Evolutionary conservation across 1,284 basidiomycete genomes (phyloP).

Genomic region (Leccinum pachyderme): DNA sequence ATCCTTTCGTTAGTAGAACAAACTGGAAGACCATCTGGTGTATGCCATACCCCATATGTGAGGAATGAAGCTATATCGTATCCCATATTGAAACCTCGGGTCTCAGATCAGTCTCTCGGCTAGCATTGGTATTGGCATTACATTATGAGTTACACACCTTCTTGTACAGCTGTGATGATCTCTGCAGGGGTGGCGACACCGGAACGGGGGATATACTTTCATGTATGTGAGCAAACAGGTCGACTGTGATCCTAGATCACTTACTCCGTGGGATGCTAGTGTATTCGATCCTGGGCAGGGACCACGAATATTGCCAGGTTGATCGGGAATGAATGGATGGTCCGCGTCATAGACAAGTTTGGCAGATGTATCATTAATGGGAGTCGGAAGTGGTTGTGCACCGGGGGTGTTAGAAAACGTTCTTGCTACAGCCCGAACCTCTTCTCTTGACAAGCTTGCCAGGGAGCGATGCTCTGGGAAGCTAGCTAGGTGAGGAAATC

Average conservation of each 20-base stretch:
- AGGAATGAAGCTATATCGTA: slow-evolving; percentile 23
- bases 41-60: slow-evolving; percentile 21
- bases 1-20: not conserved
- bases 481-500: slow-evolving; percentile 14
- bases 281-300: slow-evolving; percentile 51
- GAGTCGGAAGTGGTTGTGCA: slow-evolving; percentile 24
- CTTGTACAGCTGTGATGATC: slow-evolving; percentile 28
- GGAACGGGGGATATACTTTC: slow-evolving; percentile 22
- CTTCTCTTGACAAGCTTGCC: slow-evolving; percentile 16
- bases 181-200: slow-evolving; percentile 27
- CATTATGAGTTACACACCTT: slow-evolving; percentile 6
- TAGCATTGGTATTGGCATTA: too few relatives aligned
- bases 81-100: slow-evolving; percentile 29
- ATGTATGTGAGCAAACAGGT: not conserved
- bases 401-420: slow-evolving; percentile 22
- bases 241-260: not conserved
- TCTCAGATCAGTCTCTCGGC: not conserved
- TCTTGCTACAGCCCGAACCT: slow-evolving; percentile 13
- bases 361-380: slow-evolving; percentile 27
- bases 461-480: slow-evolving; percentile 26
- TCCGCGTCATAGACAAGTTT: slow-evolving; percentile 26
- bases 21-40: not conserved
- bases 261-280: slow-evolving; percentile 44
- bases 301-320: slow-evolving; percentile 35
- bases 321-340: slow-evolving; percentile 19